Evolutionary conservation across 768 basidiomycete species (phyloP), one percentile per base, ranked within the genome.

Genomic region (Tricholoma bakamatsutake): DNA sequence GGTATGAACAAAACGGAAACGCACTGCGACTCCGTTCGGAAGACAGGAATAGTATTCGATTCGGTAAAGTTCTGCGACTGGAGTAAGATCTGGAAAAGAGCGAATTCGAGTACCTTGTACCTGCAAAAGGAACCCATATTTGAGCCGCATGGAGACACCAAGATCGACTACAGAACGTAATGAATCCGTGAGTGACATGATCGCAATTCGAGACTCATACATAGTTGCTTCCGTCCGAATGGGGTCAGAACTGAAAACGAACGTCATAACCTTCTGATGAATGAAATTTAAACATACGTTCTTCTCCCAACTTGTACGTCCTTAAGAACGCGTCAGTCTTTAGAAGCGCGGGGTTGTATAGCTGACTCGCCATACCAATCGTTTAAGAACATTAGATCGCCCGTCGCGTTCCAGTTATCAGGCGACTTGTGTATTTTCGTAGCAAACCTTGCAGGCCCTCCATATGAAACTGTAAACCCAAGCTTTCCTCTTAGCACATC

Each of bases 231-330:
- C 48, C 93, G 76, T 47, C 93, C 93, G 58, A 95, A 95, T 0
- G 93, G 90, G n/a, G 93, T 93, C 57, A 95, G 72, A 31, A 90
- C 86, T 89, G 56, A 18, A 37, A 11, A 33, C 33, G 7, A 34
- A 72, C 67, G 40, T 30, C 55, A 31, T 50, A 3, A 52, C 9
- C 57, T 45, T 42, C 10, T 46, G 33, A 50, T 10, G 11, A 33
- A 59, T 39, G 18, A 43, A 42, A 27, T 12, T 49, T 45, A 37
- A 10, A 57, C 69, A 13, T 60, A 89, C 88, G 74, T 74, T 97
- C 94, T 73, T 87, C 85, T 12, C 94, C 95, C 2, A 98, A 81
- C 62, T 90, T 89, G 70, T 93, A 95, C 5, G 87, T 85, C 94
- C 90, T 91, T 59, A 11, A 52, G 27, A 35, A 24, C 24, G 1